These are phyloP conservation scores for Corymbia calophylla DNA, from an alignment of 441 rosid genomes.

Conservation along the genomic window DNA sequence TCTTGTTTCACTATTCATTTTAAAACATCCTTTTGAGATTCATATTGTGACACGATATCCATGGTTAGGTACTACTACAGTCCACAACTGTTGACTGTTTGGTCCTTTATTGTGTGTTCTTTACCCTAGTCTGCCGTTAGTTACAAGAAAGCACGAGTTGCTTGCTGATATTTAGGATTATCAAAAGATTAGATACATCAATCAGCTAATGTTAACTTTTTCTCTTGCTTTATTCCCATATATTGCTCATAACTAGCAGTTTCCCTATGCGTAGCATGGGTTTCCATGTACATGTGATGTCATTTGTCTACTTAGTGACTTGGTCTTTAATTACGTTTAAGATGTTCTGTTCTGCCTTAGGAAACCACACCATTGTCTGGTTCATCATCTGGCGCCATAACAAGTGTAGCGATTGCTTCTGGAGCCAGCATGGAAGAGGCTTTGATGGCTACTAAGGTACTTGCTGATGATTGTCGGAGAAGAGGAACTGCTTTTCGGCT, in stretches of 20 bases:
- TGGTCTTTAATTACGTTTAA: neutral
- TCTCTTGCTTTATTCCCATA: neutral
- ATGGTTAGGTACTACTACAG: neutral
- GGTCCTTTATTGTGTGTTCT: neutral
- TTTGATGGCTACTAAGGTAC: conserved; percentile 53
- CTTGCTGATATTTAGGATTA: neutral
- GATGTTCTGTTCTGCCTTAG: conserved; percentile 22
- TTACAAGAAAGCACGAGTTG: neutral
- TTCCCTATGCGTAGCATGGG: neutral
- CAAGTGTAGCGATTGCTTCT: conserved; percentile 81
- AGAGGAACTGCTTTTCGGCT: conserved; percentile 94
- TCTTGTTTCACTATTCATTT: too few relatives aligned
- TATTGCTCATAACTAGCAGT: neutral
- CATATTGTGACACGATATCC: too few relatives aligned
- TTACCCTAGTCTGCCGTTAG: neutral
- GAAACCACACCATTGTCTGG: conserved; percentile 93
- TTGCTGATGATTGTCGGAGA: conserved; percentile 72
- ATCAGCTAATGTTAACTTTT: neutral
- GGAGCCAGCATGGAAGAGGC: conserved; percentile 83
- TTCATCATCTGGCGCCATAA: conserved; percentile 89
- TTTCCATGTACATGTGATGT: neutral
- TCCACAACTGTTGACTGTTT: neutral
- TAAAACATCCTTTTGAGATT: neutral
- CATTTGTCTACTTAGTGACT: neutral
- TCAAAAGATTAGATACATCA: neutral